phyloP scores from a whole-genome alignment of 2,329 filamentous ascomycete genomes.

The Xylariaceae sp. region DNA sequence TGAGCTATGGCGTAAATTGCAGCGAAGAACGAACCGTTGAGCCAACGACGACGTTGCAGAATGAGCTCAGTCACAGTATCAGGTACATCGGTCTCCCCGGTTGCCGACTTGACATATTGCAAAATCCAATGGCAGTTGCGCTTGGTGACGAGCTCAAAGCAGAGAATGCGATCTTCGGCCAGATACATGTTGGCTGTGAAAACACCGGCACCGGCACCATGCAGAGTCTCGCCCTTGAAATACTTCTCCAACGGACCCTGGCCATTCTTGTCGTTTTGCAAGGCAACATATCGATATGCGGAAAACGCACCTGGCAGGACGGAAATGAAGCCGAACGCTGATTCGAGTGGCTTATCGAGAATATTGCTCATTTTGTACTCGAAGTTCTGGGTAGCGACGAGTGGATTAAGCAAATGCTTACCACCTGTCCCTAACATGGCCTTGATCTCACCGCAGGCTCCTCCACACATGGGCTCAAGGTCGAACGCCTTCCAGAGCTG shows the following conservation, averaged over 20 bases:
- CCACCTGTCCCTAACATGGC: conserved; percentile 90
- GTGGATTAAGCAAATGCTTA: conserved; percentile 82
- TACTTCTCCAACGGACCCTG: conserved; percentile 96
- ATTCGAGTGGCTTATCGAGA: conserved; percentile 94
- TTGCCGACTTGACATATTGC: conserved; percentile 97
- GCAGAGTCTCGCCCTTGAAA: conserved; percentile 97
- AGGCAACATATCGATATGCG: conserved; percentile 91
- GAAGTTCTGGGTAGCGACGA: conserved; percentile 97
- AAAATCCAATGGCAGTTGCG: conserved; percentile 96
- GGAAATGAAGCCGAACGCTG: conserved; percentile 97
- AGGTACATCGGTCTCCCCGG: conserved; percentile 94
- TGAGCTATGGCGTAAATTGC: conserved; percentile 93
- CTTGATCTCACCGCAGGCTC: conserved; percentile 96
- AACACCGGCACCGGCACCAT: conserved; percentile 93
- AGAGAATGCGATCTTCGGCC: conserved; percentile 89
- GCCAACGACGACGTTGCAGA: conserved; percentile 91
- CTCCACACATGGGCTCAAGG: conserved; percentile 94
- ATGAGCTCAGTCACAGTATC: conserved; percentile 94
- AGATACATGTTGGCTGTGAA: conserved; percentile 98
- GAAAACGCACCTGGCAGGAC: conserved; percentile 93
- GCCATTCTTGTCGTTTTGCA: conserved; percentile 95
- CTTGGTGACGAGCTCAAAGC: conserved; percentile 97
- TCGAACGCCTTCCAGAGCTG: conserved; percentile 99
- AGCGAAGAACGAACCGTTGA: conserved; percentile 98
- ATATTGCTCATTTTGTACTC: conserved; percentile 99